Conservation (phyloP, 1,284 basidiomycete genomes). For the Boletellus sp. region DNA sequence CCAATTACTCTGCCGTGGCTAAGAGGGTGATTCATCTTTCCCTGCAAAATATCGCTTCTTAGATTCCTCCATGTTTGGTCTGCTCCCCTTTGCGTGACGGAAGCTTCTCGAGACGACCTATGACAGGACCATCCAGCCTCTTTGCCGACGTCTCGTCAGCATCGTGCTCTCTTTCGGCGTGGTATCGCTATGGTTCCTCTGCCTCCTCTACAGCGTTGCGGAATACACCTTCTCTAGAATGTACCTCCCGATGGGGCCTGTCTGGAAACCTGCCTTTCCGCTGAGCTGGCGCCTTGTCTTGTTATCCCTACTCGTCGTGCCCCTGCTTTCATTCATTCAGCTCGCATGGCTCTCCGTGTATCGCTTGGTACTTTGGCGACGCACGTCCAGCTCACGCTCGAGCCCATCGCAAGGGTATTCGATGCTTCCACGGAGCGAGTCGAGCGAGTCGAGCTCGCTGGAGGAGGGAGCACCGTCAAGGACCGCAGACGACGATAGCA, state of each 20-base stretch:
- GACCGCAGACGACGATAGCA: not conserved
- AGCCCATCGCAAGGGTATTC: conserved; percentile 3
- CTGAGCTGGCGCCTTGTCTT: conserved; percentile 20
- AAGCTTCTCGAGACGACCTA: not conserved
- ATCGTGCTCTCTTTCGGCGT: not conserved
- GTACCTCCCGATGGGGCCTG: conserved; percentile 2
- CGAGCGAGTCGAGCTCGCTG: conserved; percentile 6
- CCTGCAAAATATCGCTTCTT: too few species aligned
- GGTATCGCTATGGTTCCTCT: conserved; percentile 1
- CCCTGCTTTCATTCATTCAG: conserved; percentile 10
- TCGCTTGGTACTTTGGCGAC: not conserved
- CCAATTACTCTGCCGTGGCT: too few species aligned
- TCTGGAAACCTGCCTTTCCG: conserved; percentile 22
- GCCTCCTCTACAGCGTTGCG: conserved; percentile 8
- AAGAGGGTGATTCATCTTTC: too few species aligned
- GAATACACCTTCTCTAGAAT: conserved; percentile 11
- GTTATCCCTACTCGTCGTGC: conserved; percentile 14
- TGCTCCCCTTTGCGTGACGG: not conserved
- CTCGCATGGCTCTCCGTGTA: conserved; percentile 5
- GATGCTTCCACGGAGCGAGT: conserved; percentile 11
- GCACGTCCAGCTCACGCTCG: not conserved
- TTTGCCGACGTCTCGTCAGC: not conserved
- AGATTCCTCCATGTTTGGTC: conserved; percentile 4
- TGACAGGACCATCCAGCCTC: not conserved
- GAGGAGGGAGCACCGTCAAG: not conserved